These are phyloP conservation scores for Ajuga chamaepitys DNA, from an alignment of 257 asterid genomes.

Conservation along the genomic window DNA sequence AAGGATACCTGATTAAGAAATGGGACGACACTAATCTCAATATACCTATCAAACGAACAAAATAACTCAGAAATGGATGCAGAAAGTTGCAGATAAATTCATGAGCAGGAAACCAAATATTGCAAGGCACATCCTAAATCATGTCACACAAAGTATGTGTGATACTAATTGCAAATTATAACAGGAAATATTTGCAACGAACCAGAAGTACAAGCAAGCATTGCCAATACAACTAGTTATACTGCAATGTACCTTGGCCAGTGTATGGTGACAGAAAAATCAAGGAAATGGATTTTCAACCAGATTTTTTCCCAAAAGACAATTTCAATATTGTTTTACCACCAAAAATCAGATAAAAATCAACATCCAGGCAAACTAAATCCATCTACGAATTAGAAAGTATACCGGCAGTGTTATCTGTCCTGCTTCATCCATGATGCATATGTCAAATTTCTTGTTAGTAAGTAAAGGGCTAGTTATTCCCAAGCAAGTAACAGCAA, in stretches of 20 bases:
- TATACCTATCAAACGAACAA: slow-evolving; percentile 1
- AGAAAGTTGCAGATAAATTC: slow-evolving; percentile 7
- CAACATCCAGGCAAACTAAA: neutral
- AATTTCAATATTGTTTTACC: neutral
- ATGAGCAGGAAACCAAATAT: slow-evolving; percentile 7
- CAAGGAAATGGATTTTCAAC: neutral
- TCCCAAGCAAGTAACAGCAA: slow-evolving; percentile 96
- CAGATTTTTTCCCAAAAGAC: neutral
- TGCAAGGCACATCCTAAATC: neutral
- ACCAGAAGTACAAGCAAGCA: neutral
- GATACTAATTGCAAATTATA: neutral
- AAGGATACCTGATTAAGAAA: slow-evolving; percentile 60
- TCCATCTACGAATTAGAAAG: neutral
- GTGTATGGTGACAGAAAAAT: neutral
- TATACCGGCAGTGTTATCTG: slow-evolving; percentile 90
- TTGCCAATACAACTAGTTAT: neutral
- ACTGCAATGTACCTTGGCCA: neutral
- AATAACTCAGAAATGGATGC: neutral
- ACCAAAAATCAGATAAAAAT: neutral
- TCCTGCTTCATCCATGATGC: slow-evolving; percentile 99
- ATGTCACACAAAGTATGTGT: too few relatives aligned
- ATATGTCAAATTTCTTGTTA: slow-evolving; percentile 76
- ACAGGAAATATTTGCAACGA: neutral
- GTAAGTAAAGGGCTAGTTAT: slow-evolving; percentile 80
- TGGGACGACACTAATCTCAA: slow-evolving; percentile 5